Conservation (phyloP, 1,139 yeast species). For the Magnusiomyces paraingens region DNA sequence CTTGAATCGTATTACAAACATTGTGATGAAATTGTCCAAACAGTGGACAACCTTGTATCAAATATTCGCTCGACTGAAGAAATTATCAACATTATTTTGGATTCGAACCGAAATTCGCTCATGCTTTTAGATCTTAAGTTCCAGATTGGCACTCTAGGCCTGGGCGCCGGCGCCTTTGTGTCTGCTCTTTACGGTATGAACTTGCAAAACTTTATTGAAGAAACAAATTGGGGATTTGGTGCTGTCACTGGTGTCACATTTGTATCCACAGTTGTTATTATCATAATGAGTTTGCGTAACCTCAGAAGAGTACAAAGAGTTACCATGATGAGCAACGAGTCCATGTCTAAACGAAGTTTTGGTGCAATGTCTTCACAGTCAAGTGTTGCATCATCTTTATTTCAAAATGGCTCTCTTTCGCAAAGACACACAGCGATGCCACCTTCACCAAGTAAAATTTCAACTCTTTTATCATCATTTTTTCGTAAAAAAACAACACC, state of each 20-base stretch:
- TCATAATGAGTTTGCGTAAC: constrained; percentile 37
- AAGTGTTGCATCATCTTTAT: too few species aligned
- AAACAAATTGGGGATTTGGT: constrained; percentile 59
- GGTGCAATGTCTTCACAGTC: too few species aligned
- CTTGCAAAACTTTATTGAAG: constrained; percentile 84
- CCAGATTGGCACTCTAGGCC: constrained; percentile 82
- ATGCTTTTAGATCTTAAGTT: constrained; percentile 87
- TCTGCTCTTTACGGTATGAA: constrained; percentile 97
- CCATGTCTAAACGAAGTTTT: too few species aligned
- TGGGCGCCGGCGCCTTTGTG: constrained; percentile 75
- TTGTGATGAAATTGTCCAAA: constrained; percentile 94
- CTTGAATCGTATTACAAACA: constrained; percentile 91
- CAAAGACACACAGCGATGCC: too few species aligned
- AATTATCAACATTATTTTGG: constrained; percentile 87
- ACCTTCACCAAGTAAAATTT: too few species aligned
- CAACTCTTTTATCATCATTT: too few species aligned
- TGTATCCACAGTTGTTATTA: constrained; percentile 38
- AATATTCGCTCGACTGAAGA: constrained; percentile 95
- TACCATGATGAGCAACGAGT: constrained; percentile 45
- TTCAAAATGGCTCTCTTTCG: too few species aligned
- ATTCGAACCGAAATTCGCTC: constrained; percentile 88
- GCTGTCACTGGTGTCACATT: constrained; percentile 48
- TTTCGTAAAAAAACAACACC: too few species aligned
- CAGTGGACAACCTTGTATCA: constrained; percentile 72
- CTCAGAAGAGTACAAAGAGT: constrained; percentile 53